phyloP scores from a whole-genome alignment of 257 asterid genomes.

The Voacanga thouarsii region DNA sequence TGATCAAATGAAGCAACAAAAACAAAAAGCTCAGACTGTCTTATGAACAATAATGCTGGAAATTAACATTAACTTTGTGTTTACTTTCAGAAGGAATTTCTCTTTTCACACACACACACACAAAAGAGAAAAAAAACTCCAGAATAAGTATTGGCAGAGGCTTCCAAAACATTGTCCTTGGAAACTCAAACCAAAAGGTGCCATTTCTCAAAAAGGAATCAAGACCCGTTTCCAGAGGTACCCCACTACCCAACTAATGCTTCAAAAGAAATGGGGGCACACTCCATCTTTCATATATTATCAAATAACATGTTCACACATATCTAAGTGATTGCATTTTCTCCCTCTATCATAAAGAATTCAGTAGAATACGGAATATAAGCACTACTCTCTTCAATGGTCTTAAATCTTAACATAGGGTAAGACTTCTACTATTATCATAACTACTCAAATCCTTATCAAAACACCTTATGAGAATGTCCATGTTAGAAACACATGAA shows the following conservation, averaged over 20 bases:
- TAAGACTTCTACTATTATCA: neutral
- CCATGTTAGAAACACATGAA: no score
- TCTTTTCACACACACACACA: no score
- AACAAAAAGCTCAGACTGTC: neutral
- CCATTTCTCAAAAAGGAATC: neutral
- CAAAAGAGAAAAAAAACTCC: neutral
- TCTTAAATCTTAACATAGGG: no score
- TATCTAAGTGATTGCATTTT: neutral
- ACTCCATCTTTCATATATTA: neutral
- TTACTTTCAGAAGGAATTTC: no score
- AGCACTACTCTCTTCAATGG: neutral
- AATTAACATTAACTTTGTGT: no score
- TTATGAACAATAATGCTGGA: neutral
- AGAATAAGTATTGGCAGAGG: neutral
- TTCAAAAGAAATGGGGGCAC: neutral
- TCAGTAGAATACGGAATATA: neutral
- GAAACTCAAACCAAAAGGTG: neutral
- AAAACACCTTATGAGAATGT: neutral
- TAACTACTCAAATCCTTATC: neutral
- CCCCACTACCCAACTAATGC: no score
- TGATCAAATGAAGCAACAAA: neutral
- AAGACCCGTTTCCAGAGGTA: no score
- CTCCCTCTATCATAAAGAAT: neutral
- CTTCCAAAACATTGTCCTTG: neutral
- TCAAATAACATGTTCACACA: neutral